A percentile compares a stretch with the other conserved stretches of the same genome.
phyloP scores from a whole-genome alignment of 139 green algal genomes.

The Tetraselmis striata region DNA sequence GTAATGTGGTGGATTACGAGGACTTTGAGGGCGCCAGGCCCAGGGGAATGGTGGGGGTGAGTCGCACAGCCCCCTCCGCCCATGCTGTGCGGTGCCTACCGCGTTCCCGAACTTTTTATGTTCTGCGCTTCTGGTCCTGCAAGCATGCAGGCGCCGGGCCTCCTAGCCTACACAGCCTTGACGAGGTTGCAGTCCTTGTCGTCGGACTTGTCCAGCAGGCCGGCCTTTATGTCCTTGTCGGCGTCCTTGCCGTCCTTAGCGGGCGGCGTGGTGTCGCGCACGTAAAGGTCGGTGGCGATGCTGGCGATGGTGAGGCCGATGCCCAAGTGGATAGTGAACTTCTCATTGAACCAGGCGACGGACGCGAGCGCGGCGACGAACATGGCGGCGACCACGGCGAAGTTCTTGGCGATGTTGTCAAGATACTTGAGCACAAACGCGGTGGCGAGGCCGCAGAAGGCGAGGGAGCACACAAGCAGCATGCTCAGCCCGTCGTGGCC shows the following conservation, averaged over 20 bases:
- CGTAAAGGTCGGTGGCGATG: background rate
- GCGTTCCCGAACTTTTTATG: no score
- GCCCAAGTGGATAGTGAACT: background rate
- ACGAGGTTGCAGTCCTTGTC: background rate
- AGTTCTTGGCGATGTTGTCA: conserved; percentile 2
- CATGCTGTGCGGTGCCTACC: no score
- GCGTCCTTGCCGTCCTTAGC: background rate
- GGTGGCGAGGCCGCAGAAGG: background rate
- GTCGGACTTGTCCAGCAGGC: background rate
- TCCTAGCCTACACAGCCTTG: background rate
- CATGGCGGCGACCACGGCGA: background rate
- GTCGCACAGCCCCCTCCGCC: no score
- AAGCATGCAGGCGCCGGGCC: no score
- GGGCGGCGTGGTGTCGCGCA: background rate
- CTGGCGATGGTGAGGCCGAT: background rate
- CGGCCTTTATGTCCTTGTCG: background rate
- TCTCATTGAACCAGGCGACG: background rate
- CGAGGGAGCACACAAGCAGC: background rate
- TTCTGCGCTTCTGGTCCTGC: no score
- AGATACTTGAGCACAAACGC: conserved; percentile 5
- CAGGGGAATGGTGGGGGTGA: no score
- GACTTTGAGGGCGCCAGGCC: no score
- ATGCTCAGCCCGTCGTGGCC: conserved; percentile 3
- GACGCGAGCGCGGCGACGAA: background rate
- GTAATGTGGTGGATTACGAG: no score